Base-by-base conservation (phyloP, 208 protist species). In the Leptomonas seymouri region DNA sequence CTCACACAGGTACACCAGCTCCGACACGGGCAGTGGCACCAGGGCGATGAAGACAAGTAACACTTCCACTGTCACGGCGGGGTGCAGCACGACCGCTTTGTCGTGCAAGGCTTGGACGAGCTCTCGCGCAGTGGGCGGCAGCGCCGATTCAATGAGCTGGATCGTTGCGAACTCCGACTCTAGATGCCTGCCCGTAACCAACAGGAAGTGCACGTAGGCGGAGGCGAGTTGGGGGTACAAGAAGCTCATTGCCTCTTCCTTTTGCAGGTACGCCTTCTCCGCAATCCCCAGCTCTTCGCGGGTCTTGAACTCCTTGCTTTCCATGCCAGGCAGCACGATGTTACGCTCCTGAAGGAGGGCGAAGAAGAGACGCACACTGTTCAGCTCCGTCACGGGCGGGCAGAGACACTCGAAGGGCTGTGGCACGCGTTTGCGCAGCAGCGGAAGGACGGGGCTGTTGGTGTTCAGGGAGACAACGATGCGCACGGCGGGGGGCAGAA, bases 401-500 rank as follows among this genome's bases (percentile, higher is more conserved):
- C 89, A 85, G 30, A 93, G 78, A 36, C 80, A 81, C 67, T 94
- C 91, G 65, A 86, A 91, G n/a, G 91, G 91, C 69, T 94, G 88
- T 18, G 88, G 91, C 44, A 81, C 64, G 51, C 88, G 87, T 63
- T 84, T 79, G 49, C 91, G 84, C 64, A 94, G 67, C 30, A 78
- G 42, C n/a, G 74, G 55, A 39, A 96, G 85, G n/a, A 89, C 58
- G 42, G 80, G 83, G 62, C 85, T 86, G 25, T 88, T 82, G 7
- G 86, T 93, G 60, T 89, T 75, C 42, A 94, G 45, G 0, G 86
- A 85, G 16, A 93, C 58, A 44, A 93, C 78, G 49, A 93, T 60
- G 51, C 74, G 82, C 3, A 96, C 73, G 42, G 58, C 56, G 16
- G 55, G 57, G 3, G 91, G 85, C 27, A 96, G 78, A 67, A 64